Evolutionary conservation across 768 basidiomycete species (phyloP).

Genomic region (Serendipita sp.): DNA sequence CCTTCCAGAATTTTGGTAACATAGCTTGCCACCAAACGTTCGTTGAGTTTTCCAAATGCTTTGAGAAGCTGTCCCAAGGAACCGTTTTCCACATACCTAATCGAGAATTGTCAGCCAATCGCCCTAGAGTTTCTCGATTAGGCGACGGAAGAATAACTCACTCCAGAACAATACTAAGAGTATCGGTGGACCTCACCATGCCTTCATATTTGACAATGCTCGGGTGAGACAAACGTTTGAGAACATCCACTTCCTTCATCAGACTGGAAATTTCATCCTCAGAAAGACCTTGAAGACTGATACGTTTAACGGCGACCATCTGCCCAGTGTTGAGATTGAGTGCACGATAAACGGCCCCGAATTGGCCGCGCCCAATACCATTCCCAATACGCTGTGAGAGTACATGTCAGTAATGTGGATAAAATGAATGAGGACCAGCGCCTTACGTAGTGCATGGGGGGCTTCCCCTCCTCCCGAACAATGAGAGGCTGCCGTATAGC

Average conservation of each 20-base stretch:
- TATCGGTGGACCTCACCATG: slow-evolving; percentile 77
- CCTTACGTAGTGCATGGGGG: slow-evolving; percentile 69
- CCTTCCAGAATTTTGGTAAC: slow-evolving; percentile 96
- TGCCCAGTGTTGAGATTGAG: slow-evolving; percentile 87
- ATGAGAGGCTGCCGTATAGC: slow-evolving; percentile 52
- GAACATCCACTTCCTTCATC: slow-evolving; percentile 86
- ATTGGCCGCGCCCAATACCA: slow-evolving; percentile 93
- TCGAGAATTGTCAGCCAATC: background rate
- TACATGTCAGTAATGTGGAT: slow-evolving; percentile 8
- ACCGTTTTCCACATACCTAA: slow-evolving; percentile 89
- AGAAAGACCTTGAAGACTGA: slow-evolving; percentile 74
- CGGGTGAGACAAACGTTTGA: slow-evolving; percentile 82
- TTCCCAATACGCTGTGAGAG: slow-evolving; percentile 79
- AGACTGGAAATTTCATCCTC: slow-evolving; percentile 81
- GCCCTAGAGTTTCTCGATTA: background rate
- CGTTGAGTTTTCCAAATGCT: slow-evolving; percentile 86
- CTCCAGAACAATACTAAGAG: slow-evolving; percentile 88
- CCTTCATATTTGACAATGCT: slow-evolving; percentile 97
- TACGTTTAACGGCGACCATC: slow-evolving; percentile 98
- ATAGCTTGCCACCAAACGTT: slow-evolving; percentile 79
- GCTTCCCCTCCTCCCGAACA: slow-evolving; percentile 66
- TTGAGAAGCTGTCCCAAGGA: slow-evolving; percentile 86
- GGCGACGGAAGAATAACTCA: slow-evolving; percentile 27
- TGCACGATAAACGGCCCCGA: slow-evolving; percentile 89
- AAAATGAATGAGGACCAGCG: slow-evolving; percentile 2